phyloP scores from a whole-genome alignment of 208 protist genomes.

The Crithidia fasciculata region DNA sequence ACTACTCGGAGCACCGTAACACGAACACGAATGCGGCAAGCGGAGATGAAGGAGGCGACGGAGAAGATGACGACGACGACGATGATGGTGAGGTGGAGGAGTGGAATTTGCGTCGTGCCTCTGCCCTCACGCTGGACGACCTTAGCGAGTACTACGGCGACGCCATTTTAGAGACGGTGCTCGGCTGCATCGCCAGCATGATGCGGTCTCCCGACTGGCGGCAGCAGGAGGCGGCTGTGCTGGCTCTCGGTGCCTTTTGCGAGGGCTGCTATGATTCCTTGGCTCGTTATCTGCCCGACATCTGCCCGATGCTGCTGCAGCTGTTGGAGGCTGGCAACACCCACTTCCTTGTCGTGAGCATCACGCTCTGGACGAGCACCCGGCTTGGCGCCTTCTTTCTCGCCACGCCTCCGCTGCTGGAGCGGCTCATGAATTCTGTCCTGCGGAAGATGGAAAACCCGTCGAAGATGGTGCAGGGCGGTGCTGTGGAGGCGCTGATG shows the following conservation, averaged over 20 bases:
- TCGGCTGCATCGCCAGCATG: constrained; percentile 80
- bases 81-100: constrained; percentile 89
- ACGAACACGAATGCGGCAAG: constrained; percentile 42
- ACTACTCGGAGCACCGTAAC: constrained; percentile 63
- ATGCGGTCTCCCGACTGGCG: constrained; percentile 81
- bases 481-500: constrained; percentile 66
- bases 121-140: constrained; percentile 86
- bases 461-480: constrained; percentile 84
- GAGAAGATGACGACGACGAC: constrained; percentile 81
- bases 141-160: constrained; percentile 86
- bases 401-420: constrained; percentile 24
- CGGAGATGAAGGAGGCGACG: constrained; percentile 45
- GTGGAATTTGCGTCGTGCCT: constrained; percentile 93
- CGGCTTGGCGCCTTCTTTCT: constrained; percentile 74
- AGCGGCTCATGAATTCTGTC: constrained; percentile 51
- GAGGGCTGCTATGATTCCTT: constrained; percentile 91
- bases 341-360: constrained; percentile 91
- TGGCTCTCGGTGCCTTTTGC: constrained; percentile 92
- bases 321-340: constrained; percentile 66
- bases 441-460: constrained; percentile 85
- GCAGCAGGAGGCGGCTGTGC: constrained; percentile 88
- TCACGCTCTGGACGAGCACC: constrained; percentile 91
- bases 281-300: constrained; percentile 71
- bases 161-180: constrained; percentile 73
- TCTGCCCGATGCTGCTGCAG: constrained; percentile 77